Conservation (phyloP, 768 basidiomycete genomes). For the Russula virescens region DNA sequence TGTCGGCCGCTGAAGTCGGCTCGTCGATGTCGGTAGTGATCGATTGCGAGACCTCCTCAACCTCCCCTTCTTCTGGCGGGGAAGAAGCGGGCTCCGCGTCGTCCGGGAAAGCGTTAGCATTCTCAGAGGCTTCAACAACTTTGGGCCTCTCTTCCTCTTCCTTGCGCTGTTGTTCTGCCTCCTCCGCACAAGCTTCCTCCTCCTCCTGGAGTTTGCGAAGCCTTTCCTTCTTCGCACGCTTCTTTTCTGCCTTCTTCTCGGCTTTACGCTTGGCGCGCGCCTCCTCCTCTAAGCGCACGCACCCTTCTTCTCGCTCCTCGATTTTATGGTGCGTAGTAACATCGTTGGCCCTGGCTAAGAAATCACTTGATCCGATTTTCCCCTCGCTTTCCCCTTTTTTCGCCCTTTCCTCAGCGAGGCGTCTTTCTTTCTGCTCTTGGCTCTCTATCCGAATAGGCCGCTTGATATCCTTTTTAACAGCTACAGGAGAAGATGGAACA, state of each 20-base stretch:
- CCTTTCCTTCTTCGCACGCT: conserved; percentile 37
- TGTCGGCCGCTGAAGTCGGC: neutral
- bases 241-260: conserved; percentile 40
- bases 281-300: conserved; percentile 28
- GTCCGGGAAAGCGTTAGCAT: conserved; percentile 33
- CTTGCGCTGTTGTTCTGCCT: conserved; percentile 31
- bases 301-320: conserved; percentile 35
- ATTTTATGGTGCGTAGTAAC: conserved; percentile 24
- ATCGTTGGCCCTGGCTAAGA: conserved; percentile 27
- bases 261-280: conserved; percentile 25
- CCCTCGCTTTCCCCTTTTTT: conserved; percentile 43
- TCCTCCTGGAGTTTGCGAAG: conserved; percentile 27
- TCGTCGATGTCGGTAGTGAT: conserved; percentile 24
- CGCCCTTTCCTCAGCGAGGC: conserved; percentile 42
- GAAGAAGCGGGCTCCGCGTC: conserved; percentile 32
- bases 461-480: conserved; percentile 20
- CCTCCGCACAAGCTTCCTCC: conserved; percentile 23
- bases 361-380: conserved; percentile 35
- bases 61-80: conserved; percentile 43
- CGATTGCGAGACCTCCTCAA: conserved; percentile 33
- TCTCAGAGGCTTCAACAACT: conserved; percentile 35
- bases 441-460: conserved; percentile 58
- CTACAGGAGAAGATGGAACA: conserved; percentile 24
- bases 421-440: conserved; percentile 47
- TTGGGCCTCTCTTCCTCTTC: conserved; percentile 35